phyloP scores from a whole-genome alignment of 352 stramenopile species.

The Elongisporangium undulatum region DNA sequence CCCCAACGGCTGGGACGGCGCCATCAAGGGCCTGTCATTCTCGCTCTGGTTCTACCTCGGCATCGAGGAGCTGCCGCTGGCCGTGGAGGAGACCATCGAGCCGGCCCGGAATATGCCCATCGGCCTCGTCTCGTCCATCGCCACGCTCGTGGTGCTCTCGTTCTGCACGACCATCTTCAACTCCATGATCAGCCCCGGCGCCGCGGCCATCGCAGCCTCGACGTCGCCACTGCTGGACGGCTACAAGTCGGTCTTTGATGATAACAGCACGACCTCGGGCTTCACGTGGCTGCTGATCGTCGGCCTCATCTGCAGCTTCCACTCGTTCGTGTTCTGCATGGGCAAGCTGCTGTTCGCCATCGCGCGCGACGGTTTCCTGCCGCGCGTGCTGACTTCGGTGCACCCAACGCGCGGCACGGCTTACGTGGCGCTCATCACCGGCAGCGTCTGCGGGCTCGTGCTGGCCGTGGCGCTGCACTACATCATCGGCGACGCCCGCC shows the following conservation, averaged over 20 bases:
- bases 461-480: conserved; percentile 51
- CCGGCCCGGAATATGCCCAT: conserved; percentile 53
- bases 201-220: conserved; percentile 31
- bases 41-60: conserved; percentile 70
- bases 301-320: conserved; percentile 58
- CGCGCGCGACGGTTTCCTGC: conserved; percentile 56
- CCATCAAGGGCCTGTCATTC: conserved; percentile 57
- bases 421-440: conserved; percentile 48
- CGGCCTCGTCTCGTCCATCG: conserved; percentile 54
- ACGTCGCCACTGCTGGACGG: conserved; percentile 47
- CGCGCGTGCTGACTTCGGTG: conserved; percentile 36
- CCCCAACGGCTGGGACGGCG: conserved; percentile 31
- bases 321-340: conserved; percentile 83
- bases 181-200: conserved; percentile 56
- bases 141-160: conserved; percentile 38
- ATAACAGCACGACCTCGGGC: conserved; percentile 56
- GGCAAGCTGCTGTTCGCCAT: conserved; percentile 61
- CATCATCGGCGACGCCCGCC: conserved; percentile 47
- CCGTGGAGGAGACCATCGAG: conserved; percentile 63
- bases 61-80: conserved; percentile 62
- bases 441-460: conserved; percentile 36
- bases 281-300: conserved; percentile 71
- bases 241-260: conserved; percentile 64
- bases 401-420: conserved; percentile 42
- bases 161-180: conserved; percentile 67